Evolutionary conservation across 805 yeast species (phyloP).

Genomic region (Ogataea salicorniae): DNA sequence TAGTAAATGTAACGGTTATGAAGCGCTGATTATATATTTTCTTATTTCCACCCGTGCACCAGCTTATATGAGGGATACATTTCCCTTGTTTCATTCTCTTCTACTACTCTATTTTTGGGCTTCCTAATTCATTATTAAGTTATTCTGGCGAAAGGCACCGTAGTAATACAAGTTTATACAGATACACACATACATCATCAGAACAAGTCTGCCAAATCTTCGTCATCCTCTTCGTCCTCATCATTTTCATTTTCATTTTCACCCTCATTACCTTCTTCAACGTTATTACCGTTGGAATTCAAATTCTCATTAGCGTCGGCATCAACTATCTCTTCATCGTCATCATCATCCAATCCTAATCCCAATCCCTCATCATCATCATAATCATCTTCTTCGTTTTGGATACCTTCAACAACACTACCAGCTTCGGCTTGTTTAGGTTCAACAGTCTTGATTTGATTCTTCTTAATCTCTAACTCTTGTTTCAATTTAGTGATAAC

Average conservation of each 20-base stretch:
- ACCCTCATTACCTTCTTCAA: constrained; percentile 17
- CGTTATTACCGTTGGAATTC: constrained; percentile 24
- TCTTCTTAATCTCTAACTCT: constrained; percentile 75
- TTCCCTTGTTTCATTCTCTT: no score
- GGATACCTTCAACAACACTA: constrained; percentile 48
- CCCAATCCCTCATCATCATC: constrained; percentile 16
- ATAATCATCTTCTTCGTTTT: constrained; percentile 14
- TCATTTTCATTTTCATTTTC: constrained; percentile 22
- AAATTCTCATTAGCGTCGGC: constrained; percentile 19
- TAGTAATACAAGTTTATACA: no score
- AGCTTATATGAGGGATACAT: no score
- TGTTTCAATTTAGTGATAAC: constrained; percentile 72
- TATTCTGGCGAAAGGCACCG: neutral
- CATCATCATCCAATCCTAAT: constrained; percentile 27
- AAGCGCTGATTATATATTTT: no score
- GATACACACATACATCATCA: neutral
- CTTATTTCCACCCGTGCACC: no score
- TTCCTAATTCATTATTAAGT: neutral
- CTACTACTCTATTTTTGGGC: no score
- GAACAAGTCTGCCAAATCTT: constrained; percentile 27
- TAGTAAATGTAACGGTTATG: no score
- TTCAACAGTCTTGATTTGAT: constrained; percentile 42
- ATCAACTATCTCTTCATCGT: constrained; percentile 28
- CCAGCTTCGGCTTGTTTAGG: constrained; percentile 19
- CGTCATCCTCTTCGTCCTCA: constrained; percentile 29